These are phyloP conservation scores for Fusarium torreyae DNA, from an alignment of 2,329 filamentous ascomycete genomes.

Conservation along the genomic window DNA sequence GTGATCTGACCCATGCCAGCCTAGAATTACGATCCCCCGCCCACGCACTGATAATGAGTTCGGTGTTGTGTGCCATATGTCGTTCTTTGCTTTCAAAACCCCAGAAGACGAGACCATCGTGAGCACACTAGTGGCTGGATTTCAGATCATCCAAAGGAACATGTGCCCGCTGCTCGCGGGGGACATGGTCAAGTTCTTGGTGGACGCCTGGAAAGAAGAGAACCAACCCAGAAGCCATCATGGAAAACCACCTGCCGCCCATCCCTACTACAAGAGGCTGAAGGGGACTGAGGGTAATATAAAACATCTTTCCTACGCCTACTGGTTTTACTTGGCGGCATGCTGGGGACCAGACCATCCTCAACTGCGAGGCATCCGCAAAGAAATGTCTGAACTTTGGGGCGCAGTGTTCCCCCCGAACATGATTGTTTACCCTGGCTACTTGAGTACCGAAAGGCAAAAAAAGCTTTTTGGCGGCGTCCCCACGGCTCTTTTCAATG, in stretches of 20 bases:
- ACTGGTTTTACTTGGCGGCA: not conserved
- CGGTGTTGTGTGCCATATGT: too few relatives aligned
- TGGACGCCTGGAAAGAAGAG: not conserved
- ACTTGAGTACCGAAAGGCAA: not conserved
- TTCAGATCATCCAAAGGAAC: too few relatives aligned
- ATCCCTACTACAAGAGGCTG: not conserved
- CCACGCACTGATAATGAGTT: too few relatives aligned
- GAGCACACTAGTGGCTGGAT: too few relatives aligned
- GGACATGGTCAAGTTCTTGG: not conserved
- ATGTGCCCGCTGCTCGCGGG: too few relatives aligned
- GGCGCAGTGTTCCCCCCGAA: not conserved
- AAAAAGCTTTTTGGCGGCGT: not conserved
- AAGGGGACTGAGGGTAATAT: accelerated
- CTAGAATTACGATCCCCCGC: too few relatives aligned
- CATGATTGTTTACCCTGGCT: not conserved
- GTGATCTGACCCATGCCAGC: too few relatives aligned
- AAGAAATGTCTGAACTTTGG: conserved; percentile 1
- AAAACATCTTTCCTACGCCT: not conserved
- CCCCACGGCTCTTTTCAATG: not conserved
- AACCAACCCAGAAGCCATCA: too few relatives aligned
- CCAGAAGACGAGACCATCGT: too few relatives aligned
- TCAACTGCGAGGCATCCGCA: not conserved
- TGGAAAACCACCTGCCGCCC: not conserved
- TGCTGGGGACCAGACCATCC: not conserved
- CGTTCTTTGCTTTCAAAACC: too few relatives aligned